Evolutionary conservation across 495 filamentous ascomycete genomes (phyloP), one percentile per base, ranked within the genome.

Genomic region (Apodospora peruviana): DNA sequence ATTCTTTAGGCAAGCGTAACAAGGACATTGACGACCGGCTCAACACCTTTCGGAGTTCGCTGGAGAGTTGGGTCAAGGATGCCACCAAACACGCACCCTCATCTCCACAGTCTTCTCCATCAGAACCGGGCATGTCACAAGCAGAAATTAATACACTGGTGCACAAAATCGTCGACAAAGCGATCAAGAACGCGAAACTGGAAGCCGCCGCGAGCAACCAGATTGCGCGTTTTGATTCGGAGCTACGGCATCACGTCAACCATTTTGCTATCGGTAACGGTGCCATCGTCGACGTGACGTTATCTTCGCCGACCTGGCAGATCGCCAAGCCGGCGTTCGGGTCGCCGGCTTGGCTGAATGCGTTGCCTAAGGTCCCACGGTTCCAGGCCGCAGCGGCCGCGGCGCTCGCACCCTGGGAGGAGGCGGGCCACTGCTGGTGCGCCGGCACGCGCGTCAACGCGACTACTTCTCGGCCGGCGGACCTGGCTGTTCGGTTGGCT

Each of bases 371-470:
- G 48, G 23, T 43, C 47, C 43, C 67, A 64, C 45, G 7, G 34
- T 72, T 48, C 52, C 39, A 45, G 16, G 37, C 51, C 2, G 62
- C 68, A 19, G 58, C 53, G 4, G 24, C 21, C 2, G 58, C 60
- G 8, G 85, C 82, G 0, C 65, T 87, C 12, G 56, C 61, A 2
- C 59, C 58, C 23, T 86, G 84, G 79, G 62, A 70, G 2, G 80
- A 87, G 24, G 71, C 78, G 17, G 81, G 80, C 24, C 78, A 87
- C 36, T 87, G 83, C 63, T 88, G 80, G 80, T 86, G 85, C 64
- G 72, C 73, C 32, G 77, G 68, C 18, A 64, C 61, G 34, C 54
- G 39, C 40, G 48, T 14, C 34, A 27, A 18, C 43, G 53, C 11
- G 40, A 56, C 14, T 59, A 62, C 42, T 40, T 61, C 36, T 35